Evolutionary conservation across 2,329 filamentous ascomycete genomes (phyloP).

Genomic region (Lecanicillium sp.): DNA sequence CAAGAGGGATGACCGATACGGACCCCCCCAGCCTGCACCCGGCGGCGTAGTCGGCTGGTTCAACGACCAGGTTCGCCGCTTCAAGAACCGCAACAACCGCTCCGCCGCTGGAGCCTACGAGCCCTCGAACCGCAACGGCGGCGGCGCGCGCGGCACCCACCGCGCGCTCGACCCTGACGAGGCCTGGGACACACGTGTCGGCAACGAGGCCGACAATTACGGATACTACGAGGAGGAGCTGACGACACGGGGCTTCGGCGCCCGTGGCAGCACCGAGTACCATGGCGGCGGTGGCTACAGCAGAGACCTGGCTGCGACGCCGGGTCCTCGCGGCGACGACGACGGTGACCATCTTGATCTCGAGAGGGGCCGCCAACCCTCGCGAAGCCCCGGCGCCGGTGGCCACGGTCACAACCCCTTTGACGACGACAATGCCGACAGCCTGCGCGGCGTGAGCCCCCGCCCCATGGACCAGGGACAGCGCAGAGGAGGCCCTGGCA

Average conservation of each 20-base stretch:
- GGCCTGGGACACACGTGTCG: conserved; percentile 78
- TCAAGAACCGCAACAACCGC: conserved; percentile 61
- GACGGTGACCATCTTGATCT: conserved; percentile 19
- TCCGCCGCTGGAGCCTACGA: conserved; percentile 69
- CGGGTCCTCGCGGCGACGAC: conserved; percentile 24
- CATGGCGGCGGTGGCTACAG: conserved; percentile 37
- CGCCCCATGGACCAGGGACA: conserved; percentile 56
- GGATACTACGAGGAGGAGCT: conserved; percentile 70
- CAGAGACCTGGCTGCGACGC: conserved; percentile 41
- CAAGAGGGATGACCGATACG: conserved; percentile 40
- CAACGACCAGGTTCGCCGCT: conserved; percentile 55
- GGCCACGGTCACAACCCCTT: conserved; percentile 55
- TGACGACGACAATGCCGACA: conserved; percentile 56
- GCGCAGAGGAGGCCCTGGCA: conserved; percentile 21
- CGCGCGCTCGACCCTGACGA: conserved; percentile 73
- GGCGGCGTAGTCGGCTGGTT: conserved; percentile 69
- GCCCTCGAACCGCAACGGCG: conserved; percentile 33
- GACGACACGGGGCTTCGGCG: conserved; percentile 15
- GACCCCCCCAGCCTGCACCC: conserved; percentile 47
- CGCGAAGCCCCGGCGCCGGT: conserved; percentile 35
- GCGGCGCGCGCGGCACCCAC: conserved; percentile 49
- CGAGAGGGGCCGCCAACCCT: conserved; percentile 35
- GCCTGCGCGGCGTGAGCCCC: conserved; percentile 68
- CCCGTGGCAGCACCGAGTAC: conserved; percentile 26
- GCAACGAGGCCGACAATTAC: conserved; percentile 62